Percentiles rank a stretch among this genome's conserved stretches.
Conservation (phyloP, 495 filamentous ascomycete species). For the Lentithecium fluviatile region DNA sequence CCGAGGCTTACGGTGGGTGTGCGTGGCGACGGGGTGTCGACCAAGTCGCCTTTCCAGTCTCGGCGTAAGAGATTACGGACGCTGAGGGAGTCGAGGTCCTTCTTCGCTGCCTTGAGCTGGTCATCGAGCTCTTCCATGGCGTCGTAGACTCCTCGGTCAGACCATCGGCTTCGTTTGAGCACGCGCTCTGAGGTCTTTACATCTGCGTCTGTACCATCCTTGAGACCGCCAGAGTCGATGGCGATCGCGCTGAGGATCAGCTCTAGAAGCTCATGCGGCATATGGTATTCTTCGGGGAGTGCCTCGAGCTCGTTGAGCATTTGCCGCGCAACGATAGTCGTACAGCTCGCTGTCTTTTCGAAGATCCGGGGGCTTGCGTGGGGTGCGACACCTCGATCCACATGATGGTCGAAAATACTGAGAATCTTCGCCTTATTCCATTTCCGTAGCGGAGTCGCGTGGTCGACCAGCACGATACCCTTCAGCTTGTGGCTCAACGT, state of each 20-base stretch:
- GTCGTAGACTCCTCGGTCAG: constrained; percentile 12
- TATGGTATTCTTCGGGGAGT: constrained; percentile 35
- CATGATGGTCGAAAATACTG: constrained; percentile 38
- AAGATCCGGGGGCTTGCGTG: constrained; percentile 35
- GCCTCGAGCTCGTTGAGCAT: constrained; percentile 39
- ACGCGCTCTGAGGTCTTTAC: constrained; percentile 21
- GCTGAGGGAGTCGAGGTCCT: constrained; percentile 30
- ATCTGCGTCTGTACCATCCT: constrained; percentile 26
- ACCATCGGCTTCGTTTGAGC: constrained; percentile 32
- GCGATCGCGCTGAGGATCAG: constrained; percentile 37
- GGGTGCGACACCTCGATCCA: constrained; percentile 26
- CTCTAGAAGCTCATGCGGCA: constrained; percentile 38
- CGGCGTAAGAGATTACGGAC: constrained; percentile 34
- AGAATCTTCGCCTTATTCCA: constrained; percentile 35
- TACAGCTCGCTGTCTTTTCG: constrained; percentile 35
- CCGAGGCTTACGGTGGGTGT: constrained; percentile 35
- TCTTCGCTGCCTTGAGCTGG: constrained; percentile 31
- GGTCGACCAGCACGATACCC: constrained; percentile 37
- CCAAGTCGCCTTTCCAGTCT: constrained; percentile 37
- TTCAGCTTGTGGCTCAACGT: constrained; percentile 30
- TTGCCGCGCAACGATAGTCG: constrained; percentile 33
- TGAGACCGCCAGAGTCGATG: constrained; percentile 35
- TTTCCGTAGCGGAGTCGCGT: constrained; percentile 30
- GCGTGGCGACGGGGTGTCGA: constrained; percentile 34
- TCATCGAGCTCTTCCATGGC: constrained; percentile 37